Conservation (phyloP, 2,329 filamentous ascomycete genomes). For the Apiospora arundinis region DNA sequence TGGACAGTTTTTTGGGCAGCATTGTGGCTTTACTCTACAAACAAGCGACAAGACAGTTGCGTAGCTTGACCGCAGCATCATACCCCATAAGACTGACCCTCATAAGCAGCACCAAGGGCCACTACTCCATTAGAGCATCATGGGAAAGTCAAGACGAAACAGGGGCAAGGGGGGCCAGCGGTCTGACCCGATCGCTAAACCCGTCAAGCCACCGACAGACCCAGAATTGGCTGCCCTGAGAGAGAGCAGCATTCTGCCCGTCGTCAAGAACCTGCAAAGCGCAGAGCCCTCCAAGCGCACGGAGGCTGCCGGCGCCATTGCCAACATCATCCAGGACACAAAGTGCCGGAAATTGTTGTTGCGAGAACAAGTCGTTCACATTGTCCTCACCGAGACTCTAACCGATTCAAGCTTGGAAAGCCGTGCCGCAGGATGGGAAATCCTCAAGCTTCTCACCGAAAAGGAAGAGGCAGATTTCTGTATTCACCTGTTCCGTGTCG, state of each 20-base stretch:
- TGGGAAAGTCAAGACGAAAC: constrained; percentile 67
- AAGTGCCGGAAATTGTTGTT: constrained; percentile 69
- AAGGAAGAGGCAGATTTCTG: constrained; percentile 73
- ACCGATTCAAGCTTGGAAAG: constrained; percentile 69
- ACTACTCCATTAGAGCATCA: constrained; percentile 36
- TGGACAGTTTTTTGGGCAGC: constrained; percentile 5
- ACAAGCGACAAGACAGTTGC: neutral
- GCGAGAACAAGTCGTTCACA: constrained; percentile 69
- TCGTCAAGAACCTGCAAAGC: constrained; percentile 65
- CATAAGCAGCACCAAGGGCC: neutral
- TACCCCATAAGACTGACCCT: constrained; percentile 8
- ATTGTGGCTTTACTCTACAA: neutral
- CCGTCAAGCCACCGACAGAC: constrained; percentile 66
- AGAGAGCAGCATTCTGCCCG: constrained; percentile 67
- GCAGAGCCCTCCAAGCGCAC: constrained; percentile 65
- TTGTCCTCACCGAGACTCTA: constrained; percentile 67
- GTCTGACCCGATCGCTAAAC: constrained; percentile 62
- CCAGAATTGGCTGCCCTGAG: constrained; percentile 68
- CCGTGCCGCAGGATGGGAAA: constrained; percentile 71
- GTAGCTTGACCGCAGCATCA: neutral
- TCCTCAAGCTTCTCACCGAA: constrained; percentile 64
- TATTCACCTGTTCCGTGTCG: constrained; percentile 67
- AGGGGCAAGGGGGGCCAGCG: constrained; percentile 55
- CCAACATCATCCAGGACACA: constrained; percentile 66
- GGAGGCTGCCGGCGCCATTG: constrained; percentile 63